Conservation (phyloP, 2,329 filamentous ascomycete genomes). For the Fusarium nanum region DNA sequence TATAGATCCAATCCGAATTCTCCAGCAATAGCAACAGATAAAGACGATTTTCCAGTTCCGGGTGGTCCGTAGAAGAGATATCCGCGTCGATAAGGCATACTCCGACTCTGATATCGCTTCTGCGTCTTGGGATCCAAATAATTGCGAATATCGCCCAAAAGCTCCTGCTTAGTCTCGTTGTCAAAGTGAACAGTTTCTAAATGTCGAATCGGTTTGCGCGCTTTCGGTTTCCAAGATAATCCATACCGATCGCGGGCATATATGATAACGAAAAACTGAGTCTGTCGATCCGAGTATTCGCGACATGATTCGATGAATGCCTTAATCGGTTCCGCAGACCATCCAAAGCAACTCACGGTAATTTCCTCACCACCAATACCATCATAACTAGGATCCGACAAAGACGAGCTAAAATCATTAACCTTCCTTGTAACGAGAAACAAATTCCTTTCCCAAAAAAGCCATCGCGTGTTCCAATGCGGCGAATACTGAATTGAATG, state of each 20-base stretch:
- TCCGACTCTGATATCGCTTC: constrained; percentile 71
- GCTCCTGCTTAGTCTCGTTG: constrained; percentile 57
- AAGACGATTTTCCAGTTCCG: constrained; percentile 69
- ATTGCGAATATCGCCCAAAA: constrained; percentile 63
- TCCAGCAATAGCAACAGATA: constrained; percentile 64
- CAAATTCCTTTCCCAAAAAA: constrained; percentile 60
- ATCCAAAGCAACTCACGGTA: constrained; percentile 62
- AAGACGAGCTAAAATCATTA: constrained; percentile 51
- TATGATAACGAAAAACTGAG: constrained; percentile 63
- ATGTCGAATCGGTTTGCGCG: constrained; percentile 60
- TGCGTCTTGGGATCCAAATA: constrained; percentile 62
- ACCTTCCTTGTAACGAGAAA: constrained; percentile 59
- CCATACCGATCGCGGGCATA: constrained; percentile 60
- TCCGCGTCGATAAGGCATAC: constrained; percentile 57
- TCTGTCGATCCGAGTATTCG: constrained; percentile 60
- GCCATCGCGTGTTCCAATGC: constrained; percentile 59
- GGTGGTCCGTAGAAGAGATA: constrained; percentile 74
- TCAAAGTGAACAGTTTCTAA: constrained; percentile 65
- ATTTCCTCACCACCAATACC: constrained; percentile 60
- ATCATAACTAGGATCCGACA: constrained; percentile 58
- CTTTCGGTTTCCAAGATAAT: constrained; percentile 61
- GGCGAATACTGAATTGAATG: constrained; percentile 58
- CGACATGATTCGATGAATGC: constrained; percentile 59
- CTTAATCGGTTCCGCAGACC: constrained; percentile 62
- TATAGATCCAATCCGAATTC: constrained; percentile 64